Evolutionary conservation across 805 yeast species (phyloP).

Genomic region (Lipomyces yamadae): DNA sequence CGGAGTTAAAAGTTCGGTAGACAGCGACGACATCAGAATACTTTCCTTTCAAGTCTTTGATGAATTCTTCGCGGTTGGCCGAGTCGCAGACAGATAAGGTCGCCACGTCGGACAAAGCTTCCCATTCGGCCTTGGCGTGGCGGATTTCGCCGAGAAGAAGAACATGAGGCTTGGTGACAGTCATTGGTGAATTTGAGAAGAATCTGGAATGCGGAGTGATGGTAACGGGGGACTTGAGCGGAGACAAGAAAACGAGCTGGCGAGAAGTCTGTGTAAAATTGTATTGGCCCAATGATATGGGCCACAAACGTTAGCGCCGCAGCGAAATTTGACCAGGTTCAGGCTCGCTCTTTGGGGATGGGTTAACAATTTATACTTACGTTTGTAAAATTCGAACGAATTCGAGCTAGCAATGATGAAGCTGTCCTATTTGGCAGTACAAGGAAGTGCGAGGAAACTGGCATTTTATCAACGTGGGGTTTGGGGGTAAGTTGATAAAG

Average conservation of each 20-base stretch:
- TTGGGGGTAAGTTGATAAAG: not conserved
- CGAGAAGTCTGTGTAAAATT: not conserved
- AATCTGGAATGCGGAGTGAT: not conserved
- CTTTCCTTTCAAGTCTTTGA: conserved; percentile 50
- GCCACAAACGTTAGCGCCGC: not conserved
- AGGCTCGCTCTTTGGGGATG: not conserved
- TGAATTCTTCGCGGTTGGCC: conserved; percentile 47
- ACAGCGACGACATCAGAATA: conserved; percentile 52
- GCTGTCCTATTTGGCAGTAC: not conserved
- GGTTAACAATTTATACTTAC: not conserved
- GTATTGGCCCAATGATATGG: not conserved
- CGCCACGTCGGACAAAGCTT: conserved; percentile 51
- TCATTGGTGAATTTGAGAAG: conserved; percentile 13
- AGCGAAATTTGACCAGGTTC: not conserved
- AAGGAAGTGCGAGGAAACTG: not conserved
- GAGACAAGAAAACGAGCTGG: conserved; percentile 1
- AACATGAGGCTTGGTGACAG: conserved; percentile 57
- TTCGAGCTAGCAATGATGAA: not conserved
- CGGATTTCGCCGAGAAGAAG: conserved; percentile 66
- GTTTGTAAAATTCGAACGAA: not conserved
- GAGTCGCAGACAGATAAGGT: conserved; percentile 28
- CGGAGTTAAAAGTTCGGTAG: conserved; percentile 60
- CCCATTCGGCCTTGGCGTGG: conserved; percentile 72
- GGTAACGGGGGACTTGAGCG: not conserved
- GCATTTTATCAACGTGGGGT: not conserved